Percentiles rank a stretch among this genome's conserved stretches.
These are phyloP conservation scores for Penicillium glabrum DNA, from an alignment of 2,329 filamentous ascomycete species.

Conservation along the genomic window DNA sequence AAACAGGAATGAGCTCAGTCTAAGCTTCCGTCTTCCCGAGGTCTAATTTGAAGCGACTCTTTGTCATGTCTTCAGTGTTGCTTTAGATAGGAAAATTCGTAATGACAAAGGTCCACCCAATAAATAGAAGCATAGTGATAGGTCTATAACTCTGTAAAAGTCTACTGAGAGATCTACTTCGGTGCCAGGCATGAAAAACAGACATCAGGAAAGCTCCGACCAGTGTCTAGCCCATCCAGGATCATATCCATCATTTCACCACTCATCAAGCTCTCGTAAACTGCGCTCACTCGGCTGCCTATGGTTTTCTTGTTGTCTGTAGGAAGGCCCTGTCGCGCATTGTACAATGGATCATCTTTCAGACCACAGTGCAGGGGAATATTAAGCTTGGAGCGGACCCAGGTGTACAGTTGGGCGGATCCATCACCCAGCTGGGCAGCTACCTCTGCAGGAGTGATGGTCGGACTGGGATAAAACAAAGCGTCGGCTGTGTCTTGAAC, in stretches of 20 bases:
- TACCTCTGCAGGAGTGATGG: slow-evolving; percentile 7
- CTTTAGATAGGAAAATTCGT: not conserved
- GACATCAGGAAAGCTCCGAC: not conserved
- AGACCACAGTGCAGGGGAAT: slow-evolving; percentile 12
- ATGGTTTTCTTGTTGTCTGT: slow-evolving; percentile 9
- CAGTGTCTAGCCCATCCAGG: slow-evolving; percentile 1
- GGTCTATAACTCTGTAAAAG: not conserved
- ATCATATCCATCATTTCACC: slow-evolving; percentile 13
- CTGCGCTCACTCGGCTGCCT: slow-evolving; percentile 10
- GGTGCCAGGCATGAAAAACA: not conserved
- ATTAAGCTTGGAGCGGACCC: slow-evolving; percentile 10
- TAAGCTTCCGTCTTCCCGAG: too few relatives aligned
- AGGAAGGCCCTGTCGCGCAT: slow-evolving; percentile 7
- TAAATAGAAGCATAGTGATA: too few relatives aligned
- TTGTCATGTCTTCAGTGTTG: too few relatives aligned
- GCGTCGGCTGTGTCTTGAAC: slow-evolving; percentile 3
- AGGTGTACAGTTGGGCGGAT: slow-evolving; percentile 10
- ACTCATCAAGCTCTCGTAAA: slow-evolving; percentile 13
- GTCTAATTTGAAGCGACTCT: too few relatives aligned
- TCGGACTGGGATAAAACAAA: slow-evolving; percentile 8
- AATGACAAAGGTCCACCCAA: too few relatives aligned
- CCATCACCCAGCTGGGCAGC: slow-evolving; percentile 6
- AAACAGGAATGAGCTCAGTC: too few relatives aligned
- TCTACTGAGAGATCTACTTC: not conserved
- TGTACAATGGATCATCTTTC: slow-evolving; percentile 15